Conservation (phyloP, 305 asterid genomes). For the Solanum chacoense region DNA sequence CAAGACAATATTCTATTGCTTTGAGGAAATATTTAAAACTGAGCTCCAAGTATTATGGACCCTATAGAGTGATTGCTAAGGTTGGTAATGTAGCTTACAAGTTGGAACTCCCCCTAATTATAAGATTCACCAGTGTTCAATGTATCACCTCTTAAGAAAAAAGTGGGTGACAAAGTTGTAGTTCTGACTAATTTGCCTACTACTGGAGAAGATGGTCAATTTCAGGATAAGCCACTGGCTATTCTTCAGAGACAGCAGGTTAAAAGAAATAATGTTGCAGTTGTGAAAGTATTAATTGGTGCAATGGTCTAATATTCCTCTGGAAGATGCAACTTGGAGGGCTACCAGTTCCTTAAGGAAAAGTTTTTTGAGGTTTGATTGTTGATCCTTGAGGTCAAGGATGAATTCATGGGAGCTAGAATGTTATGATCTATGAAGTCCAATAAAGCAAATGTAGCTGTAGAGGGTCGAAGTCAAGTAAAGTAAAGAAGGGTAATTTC, state of each 20-base stretch:
- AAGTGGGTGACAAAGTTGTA: background rate
- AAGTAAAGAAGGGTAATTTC: background rate
- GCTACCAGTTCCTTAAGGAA: too few species aligned
- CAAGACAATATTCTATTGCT: too few species aligned
- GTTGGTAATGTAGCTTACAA: background rate
- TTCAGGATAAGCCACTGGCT: background rate
- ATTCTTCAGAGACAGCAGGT: background rate
- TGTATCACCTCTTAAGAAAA: background rate
- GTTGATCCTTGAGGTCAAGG: background rate
- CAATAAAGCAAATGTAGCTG: background rate
- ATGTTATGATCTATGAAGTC: background rate
- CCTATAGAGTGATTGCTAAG: background rate
- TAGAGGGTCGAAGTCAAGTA: background rate
- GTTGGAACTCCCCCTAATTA: background rate
- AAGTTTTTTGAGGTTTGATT: too few species aligned
- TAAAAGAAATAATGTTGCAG: too few species aligned
- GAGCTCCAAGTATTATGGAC: background rate
- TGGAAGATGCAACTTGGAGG: too few species aligned
- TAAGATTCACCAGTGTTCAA: background rate
- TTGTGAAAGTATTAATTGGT: too few species aligned
- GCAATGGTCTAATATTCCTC: too few species aligned
- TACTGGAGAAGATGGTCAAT: background rate
- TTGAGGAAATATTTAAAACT: background rate
- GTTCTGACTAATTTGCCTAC: background rate
- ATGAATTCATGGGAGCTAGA: background rate